phyloP scores from a whole-genome alignment of 805 yeast genomes.

The Brettanomyces naardenensis region DNA sequence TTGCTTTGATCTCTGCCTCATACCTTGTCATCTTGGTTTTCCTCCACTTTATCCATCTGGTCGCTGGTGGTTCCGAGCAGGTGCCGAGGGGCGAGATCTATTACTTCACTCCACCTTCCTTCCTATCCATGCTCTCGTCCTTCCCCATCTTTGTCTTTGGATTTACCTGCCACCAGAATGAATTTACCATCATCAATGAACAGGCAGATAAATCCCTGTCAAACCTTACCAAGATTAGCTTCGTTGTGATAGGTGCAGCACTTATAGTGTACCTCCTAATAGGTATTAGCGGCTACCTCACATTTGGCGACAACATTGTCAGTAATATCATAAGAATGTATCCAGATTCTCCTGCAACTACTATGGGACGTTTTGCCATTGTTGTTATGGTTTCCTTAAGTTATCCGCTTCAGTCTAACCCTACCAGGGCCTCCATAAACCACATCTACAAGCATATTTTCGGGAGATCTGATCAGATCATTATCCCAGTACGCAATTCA shows the following conservation, averaged over 20 bases:
- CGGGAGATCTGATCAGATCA: not conserved
- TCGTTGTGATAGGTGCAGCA: conserved; percentile 51
- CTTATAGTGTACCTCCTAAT: conserved; percentile 56
- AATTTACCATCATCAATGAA: conserved; percentile 85
- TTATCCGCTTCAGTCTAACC: conserved; percentile 88
- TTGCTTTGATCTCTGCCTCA: conserved; percentile 74
- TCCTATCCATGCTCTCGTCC: conserved; percentile 50
- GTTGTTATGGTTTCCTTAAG: conserved; percentile 74
- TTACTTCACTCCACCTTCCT: conserved; percentile 37
- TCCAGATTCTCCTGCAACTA: conserved; percentile 54
- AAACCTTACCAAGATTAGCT: conserved; percentile 39
- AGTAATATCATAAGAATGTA: conserved; percentile 81
- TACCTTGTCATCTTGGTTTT: conserved; percentile 70
- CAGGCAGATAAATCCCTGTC: conserved; percentile 45
- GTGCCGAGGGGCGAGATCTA: conserved; percentile 44
- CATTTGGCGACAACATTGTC: conserved; percentile 73
- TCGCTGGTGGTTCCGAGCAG: conserved; percentile 48
- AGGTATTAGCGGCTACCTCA: conserved; percentile 76
- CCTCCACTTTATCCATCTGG: conserved; percentile 56
- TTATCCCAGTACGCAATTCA: not conserved
- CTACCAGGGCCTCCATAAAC: conserved; percentile 75
- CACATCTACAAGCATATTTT: conserved; percentile 39
- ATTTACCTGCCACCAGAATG: conserved; percentile 92
- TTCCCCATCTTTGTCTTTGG: conserved; percentile 93
- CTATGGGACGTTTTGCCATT: conserved; percentile 74